A percentile compares a stretch with the other conserved stretches of the same genome.
Evolutionary conservation across 1,284 basidiomycete genomes (phyloP).

Genomic region (Ganoderma lucidum): DNA sequence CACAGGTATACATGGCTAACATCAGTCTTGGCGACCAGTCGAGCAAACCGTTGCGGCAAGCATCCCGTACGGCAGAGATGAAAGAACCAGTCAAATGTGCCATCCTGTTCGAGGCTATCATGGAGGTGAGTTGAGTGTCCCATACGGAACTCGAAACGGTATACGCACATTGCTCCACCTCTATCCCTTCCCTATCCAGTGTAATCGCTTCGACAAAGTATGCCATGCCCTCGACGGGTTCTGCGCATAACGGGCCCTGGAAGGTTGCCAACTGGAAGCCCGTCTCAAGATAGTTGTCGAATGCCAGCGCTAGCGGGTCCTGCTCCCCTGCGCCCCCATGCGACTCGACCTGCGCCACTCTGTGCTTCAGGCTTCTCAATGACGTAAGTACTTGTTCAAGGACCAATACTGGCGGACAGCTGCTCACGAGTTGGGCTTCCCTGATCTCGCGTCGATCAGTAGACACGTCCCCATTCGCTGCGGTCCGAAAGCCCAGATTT

Average conservation of each 20-base stretch:
- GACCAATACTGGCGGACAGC: background rate
- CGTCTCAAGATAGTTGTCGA: conserved; percentile 87
- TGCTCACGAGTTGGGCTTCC: conserved; percentile 63
- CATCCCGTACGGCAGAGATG: conserved; percentile 90
- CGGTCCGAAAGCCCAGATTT: conserved; percentile 94
- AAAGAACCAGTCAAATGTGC: conserved; percentile 86
- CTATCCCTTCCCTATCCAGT: conserved; percentile 67
- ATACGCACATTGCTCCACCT: conserved; percentile 68
- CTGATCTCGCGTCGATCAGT: conserved; percentile 76
- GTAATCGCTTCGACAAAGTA: conserved; percentile 87
- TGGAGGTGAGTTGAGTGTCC: background rate
- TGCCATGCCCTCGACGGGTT: conserved; percentile 94
- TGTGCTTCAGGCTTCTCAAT: conserved; percentile 55
- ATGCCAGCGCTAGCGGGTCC: conserved; percentile 53
- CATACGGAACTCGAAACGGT: background rate
- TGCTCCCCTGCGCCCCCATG: conserved; percentile 35
- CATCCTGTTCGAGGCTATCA: conserved; percentile 39
- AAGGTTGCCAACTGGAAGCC: conserved; percentile 96
- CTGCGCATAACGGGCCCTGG: conserved; percentile 94
- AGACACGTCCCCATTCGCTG: conserved; percentile 89
- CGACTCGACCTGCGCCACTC: conserved; percentile 51
- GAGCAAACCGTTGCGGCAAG: conserved; percentile 87
- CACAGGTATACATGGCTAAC: conserved; percentile 99
- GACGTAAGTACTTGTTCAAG: conserved; percentile 15
- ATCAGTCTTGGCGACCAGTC: conserved; percentile 99